Evolutionary conservation across 306 rosid genomes (phyloP), one percentile per base, ranked within the genome.

Genomic region (Alnus glutinosa): DNA sequence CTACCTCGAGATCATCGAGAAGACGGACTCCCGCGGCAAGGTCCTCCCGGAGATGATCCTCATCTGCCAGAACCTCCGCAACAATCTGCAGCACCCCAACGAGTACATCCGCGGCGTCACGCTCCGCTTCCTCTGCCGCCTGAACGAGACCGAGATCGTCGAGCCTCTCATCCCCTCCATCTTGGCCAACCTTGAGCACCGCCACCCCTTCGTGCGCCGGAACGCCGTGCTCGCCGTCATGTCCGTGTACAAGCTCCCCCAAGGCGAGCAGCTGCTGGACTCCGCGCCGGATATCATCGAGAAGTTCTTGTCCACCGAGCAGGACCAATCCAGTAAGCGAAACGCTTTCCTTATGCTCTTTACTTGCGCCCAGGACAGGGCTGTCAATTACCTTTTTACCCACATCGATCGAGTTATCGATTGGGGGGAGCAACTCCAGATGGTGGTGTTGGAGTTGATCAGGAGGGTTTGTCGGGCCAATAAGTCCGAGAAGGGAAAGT

Each of bases 71-170:
- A 96, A 93, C 69, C 97, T 96, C 50, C 92, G 96, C 47, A 96
- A 96, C 86, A 96, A 96, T 36, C 96, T 96, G n/a, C 94, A 90
- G 68, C 90, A 86, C 64, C 96, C 98, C 0, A 96, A 96, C 55
- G 99, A 96, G 93, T 96, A 86, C 79, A 89, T 96, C 61, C 98
- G 99, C 23, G 99, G 98, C 52, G 99, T 90, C 7, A 93, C 99
- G 0, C 86, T 96, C 23, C 90, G 99, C 0, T 96, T 96, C 63
- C 98, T 96, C 54, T 96, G 99, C 86, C 97, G 99, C 1, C 74
- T 96, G 15, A 92, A 90, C 46, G 97, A 93, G 84, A 19, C 92
- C 0, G 99, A 96, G 92, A 96, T 96, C 79, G 16, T 96, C 18
- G 99, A 96, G 83, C 99, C 99, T 0, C 77, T 96, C 44, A 88